Conservation (phyloP, 257 asterid genomes). For the Sherardia arvensis region DNA sequence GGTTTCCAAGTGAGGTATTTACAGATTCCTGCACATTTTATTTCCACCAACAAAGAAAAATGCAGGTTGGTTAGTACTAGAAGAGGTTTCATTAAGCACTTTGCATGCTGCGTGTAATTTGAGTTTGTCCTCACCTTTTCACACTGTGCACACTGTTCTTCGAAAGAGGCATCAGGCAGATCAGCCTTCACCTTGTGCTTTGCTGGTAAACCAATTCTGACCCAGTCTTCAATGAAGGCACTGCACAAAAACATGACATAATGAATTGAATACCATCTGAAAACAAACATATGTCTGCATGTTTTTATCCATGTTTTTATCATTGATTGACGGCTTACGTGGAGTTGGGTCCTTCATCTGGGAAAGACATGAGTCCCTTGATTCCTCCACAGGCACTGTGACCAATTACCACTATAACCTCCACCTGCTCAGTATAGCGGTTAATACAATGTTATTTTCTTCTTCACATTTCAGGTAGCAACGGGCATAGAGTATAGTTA, state of each 20-base stretch:
- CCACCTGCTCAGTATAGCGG: slow-evolving; percentile 35
- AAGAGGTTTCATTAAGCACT: background rate
- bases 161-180: slow-evolving; percentile 22
- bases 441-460: background rate
- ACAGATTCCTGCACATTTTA: slow-evolving; percentile 66
- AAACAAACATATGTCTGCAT: background rate
- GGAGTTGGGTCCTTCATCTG: slow-evolving; percentile 50
- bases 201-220: slow-evolving; percentile 72
- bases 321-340: slow-evolving; percentile 34
- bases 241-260: slow-evolving; percentile 21
- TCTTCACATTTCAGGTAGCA: background rate
- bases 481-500: background rate
- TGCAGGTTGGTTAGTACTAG: background rate
- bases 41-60: background rate
- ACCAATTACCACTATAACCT: slow-evolving; percentile 78
- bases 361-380: slow-evolving; percentile 88
- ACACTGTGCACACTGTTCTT: slow-evolving; percentile 43
- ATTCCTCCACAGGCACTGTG: slow-evolving; percentile 98
- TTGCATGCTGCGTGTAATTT: background rate
- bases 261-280: background rate
- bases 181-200: slow-evolving; percentile 52
- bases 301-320: background rate
- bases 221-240: slow-evolving; percentile 96
- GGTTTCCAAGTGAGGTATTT: slow-evolving; percentile 84
- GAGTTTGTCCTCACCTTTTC: slow-evolving; percentile 50